Base-by-base conservation (phyloP, 257 asterid species). In the Scutellaria galericulata region DNA sequence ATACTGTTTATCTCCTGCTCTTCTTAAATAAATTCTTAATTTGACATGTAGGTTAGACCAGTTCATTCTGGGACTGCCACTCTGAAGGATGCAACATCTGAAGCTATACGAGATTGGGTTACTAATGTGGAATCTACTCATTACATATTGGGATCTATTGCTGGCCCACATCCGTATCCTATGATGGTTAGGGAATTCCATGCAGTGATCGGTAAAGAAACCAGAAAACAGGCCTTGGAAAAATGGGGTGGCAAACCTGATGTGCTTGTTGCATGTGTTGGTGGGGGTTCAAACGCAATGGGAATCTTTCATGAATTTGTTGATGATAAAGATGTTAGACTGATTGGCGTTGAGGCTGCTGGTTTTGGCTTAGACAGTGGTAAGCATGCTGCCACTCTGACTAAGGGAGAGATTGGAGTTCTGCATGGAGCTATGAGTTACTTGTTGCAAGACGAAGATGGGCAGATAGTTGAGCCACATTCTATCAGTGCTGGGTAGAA, bases 371-470 rank as follows among this genome's bases (percentile, higher is more conserved):
- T 94, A 48, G 98, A 94, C 68, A 91, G 96, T 41, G 93, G 97
- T 52, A 94, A 91, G 82, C 98, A 94, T 84, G 97, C 99, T 5
- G 98, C 97, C 54, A 91, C 99, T 9, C 79, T 94, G 83, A 86
- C 96, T 12, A 87, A 82, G 77, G 99, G 99, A 66, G 97, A 94
- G 80, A 85, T 94, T 24, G 97, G 99, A 41, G 98, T 94, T 22
- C 54, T 91, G 59, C 98, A 94, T 53, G 99, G 99, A 75, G 97
- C 99, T 64, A 89, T 94, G 97, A 94, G 99, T 77, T 94, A 94
- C 77, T 73, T 94, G 81, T 70, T 94, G 83, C 98, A 94, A 80
- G 98, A 94, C 80, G 96, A 85, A 7, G 98, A 94, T 68, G 98
- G 96, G 59, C 97, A 94, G 78, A 94, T 94, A 41, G 45, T 88